Evolutionary conservation across 768 basidiomycete genomes (phyloP).

Genomic region (Mycena polygramma): DNA sequence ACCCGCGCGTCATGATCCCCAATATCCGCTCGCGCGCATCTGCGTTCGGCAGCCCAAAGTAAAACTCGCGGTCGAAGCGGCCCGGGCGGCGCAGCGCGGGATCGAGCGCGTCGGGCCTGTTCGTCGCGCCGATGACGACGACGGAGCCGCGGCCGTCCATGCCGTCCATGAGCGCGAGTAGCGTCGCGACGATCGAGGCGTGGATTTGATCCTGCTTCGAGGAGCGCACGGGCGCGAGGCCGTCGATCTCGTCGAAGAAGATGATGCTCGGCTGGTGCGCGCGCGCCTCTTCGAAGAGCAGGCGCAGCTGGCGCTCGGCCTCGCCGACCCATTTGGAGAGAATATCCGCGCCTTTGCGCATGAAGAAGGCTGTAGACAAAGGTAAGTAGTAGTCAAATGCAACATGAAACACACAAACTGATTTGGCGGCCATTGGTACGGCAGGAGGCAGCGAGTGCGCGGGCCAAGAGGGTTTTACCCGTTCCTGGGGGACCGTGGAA

Average conservation of each 20-base stretch:
- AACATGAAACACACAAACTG: constrained; percentile 64
- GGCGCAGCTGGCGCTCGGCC: constrained; percentile 94
- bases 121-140: constrained; percentile 97
- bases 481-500: constrained; percentile 99
- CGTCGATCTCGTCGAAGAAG: constrained; percentile 99
- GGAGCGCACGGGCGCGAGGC: constrained; percentile 97
- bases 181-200: constrained; percentile 95
- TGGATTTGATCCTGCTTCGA: constrained; percentile 99
- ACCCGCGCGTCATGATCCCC: constrained; percentile 89
- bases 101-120: constrained; percentile 97
- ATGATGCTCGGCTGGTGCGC: constrained; percentile 96
- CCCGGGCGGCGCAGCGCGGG: constrained; percentile 95
- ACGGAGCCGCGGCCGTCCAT: constrained; percentile 99
- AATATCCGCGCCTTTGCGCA: constrained; percentile 99
- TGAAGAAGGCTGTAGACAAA: constrained; percentile 88
- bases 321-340: constrained; percentile 99
- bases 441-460: constrained; percentile 94
- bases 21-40: constrained; percentile 92
- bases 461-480: constrained; percentile 93
- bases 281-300: constrained; percentile 96
- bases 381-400: not conserved
- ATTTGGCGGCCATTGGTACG: constrained; percentile 89
- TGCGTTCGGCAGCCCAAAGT: constrained; percentile 90
- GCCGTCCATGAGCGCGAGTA: constrained; percentile 98
- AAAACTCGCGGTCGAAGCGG: constrained; percentile 97